Evolutionary conservation across 1,284 basidiomycete genomes (phyloP).

Genomic region (Ganoderma leucocontextum): DNA sequence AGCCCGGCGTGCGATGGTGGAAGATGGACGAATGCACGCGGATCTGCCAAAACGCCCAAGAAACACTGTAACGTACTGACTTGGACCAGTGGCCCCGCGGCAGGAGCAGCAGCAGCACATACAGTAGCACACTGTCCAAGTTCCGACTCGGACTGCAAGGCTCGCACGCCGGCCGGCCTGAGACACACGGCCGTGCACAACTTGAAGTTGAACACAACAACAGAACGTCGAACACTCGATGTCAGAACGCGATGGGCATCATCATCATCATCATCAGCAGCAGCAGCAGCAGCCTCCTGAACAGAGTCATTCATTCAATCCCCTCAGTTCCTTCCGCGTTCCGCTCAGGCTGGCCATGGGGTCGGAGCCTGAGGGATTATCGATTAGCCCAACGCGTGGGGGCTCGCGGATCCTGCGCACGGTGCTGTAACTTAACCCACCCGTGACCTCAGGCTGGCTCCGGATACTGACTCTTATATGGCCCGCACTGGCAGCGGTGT

Average conservation of each 20-base stretch:
- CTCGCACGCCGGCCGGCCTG: no score
- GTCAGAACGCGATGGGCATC: not conserved
- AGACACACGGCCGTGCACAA: no score
- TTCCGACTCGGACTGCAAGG: not conserved
- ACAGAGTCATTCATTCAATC: not conserved
- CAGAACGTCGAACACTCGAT: not conserved
- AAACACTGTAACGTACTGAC: no score
- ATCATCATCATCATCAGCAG: not conserved
- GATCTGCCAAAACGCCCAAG: not conserved
- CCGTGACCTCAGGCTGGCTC: not conserved
- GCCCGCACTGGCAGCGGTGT: not conserved
- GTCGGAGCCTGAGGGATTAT: not conserved
- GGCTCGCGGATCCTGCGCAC: not conserved
- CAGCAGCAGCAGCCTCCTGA: no score
- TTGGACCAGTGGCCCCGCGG: no score
- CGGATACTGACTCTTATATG: not conserved
- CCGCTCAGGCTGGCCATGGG: conserved; percentile 1
- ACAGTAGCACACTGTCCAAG: not conserved
- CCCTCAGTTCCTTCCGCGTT: not conserved
- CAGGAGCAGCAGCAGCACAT: no score
- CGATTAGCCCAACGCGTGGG: not conserved
- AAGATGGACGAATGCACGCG: not conserved
- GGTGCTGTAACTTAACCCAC: not conserved
- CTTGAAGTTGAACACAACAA: no score
- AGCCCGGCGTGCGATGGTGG: not conserved